Percentiles rank a stretch among this genome's conserved stretches.
phyloP scores from a whole-genome alignment of 148 eudicot species.

The Hydrangea macrophylla region DNA sequence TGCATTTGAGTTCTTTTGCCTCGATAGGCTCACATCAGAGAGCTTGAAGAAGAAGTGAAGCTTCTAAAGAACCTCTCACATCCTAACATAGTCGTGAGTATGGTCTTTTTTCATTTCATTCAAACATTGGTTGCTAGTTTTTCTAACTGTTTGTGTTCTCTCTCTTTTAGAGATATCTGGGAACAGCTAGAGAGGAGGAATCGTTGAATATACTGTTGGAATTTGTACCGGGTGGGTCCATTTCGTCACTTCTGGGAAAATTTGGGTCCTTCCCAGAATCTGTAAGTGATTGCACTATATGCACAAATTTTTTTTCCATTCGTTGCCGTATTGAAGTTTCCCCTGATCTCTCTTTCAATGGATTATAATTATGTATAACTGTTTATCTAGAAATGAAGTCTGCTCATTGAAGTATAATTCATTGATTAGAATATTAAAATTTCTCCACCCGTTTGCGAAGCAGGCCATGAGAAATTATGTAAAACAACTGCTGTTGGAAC shows the following conservation, averaged over 20 bases:
- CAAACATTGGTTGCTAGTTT: neutral
- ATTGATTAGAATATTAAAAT: too few species aligned
- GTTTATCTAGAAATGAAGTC: too few species aligned
- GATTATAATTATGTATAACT: too few species aligned
- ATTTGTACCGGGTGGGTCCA: constrained; percentile 96
- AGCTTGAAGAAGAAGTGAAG: constrained; percentile 96
- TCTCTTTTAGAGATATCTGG: constrained; percentile 76
- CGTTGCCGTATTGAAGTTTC: neutral
- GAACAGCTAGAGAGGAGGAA: constrained; percentile 88
- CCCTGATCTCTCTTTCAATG: too few species aligned
- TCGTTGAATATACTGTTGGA: constrained; percentile 83
- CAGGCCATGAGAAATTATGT: neutral
- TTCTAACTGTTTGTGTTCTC: constrained; percentile 10
- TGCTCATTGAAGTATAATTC: too few species aligned
- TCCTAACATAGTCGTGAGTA: constrained; percentile 87
- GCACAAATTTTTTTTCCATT: neutral
- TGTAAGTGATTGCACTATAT: constrained; percentile 62
- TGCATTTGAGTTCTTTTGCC: neutral
- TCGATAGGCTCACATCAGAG: constrained; percentile 72
- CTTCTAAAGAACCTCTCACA: constrained; percentile 86
- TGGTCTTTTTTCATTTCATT: neutral
- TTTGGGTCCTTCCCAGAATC: constrained; percentile 96
- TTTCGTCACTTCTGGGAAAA: constrained; percentile 81
- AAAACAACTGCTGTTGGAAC: constrained; percentile 4
- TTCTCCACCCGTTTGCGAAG: constrained; percentile 4